A percentile compares a stretch with the other conserved stretches of the same genome.
Evolutionary conservation across 2,329 filamentous ascomycete species (phyloP).

Genomic region (Monosporascus sp.): DNA sequence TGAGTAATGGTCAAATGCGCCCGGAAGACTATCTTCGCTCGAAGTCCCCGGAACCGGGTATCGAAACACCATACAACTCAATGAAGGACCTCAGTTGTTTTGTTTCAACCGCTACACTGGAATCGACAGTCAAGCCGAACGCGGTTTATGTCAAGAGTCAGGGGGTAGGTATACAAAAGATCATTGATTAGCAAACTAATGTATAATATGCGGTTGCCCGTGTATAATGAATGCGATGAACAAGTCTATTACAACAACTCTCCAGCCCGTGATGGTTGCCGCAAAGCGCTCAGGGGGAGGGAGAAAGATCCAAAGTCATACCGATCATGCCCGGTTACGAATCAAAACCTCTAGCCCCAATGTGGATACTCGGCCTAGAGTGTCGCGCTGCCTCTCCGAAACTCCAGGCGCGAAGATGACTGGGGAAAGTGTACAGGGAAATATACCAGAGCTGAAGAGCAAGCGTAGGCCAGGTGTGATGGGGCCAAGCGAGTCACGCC

Average conservation of each 20-base stretch:
- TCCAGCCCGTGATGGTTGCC: background rate
- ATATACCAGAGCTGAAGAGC: background rate
- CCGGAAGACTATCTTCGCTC: no score
- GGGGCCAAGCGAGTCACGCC: background rate
- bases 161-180: background rate
- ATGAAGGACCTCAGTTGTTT: background rate
- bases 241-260: background rate
- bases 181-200: background rate
- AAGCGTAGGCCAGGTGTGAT: background rate
- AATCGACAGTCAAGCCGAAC: background rate
- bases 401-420: background rate
- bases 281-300: background rate
- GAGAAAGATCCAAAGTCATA: background rate
- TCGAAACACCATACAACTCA: background rate
- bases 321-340: background rate
- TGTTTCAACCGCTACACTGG: background rate
- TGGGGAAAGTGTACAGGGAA: background rate
- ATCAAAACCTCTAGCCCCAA: background rate
- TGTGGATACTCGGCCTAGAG: background rate
- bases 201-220: background rate
- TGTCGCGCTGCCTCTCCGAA: background rate
- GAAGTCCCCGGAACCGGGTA: no score
- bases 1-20: no score
- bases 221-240: background rate
- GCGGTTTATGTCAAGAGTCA: background rate